phyloP scores from a whole-genome alignment of 805 yeast genomes.

The Sungouiozyma ichnusensis region DNA sequence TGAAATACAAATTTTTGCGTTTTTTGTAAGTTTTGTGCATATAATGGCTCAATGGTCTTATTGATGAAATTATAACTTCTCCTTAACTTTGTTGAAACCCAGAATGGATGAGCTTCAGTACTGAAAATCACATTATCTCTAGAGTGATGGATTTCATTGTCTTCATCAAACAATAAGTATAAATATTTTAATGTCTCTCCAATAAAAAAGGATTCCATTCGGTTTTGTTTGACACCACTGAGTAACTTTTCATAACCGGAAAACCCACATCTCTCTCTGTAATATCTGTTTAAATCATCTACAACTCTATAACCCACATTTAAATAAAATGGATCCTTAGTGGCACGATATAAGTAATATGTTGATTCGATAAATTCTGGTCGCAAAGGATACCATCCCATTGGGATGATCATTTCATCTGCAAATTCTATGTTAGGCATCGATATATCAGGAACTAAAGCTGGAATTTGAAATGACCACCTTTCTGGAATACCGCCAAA shows the following conservation, averaged over 20 bases:
- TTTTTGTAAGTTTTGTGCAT: conserved; percentile 9
- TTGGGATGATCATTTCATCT: conserved; percentile 15
- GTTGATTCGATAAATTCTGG: conserved; percentile 91
- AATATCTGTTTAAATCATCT: conserved; percentile 41
- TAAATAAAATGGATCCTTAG: conserved; percentile 74
- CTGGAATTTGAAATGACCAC: conserved; percentile 42
- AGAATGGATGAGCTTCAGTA: conserved; percentile 88
- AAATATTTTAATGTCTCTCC: conserved; percentile 82
- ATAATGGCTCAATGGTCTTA: conserved; percentile 13
- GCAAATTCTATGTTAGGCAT: neutral
- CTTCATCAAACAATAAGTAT: conserved; percentile 65
- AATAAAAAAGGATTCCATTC: conserved; percentile 87
- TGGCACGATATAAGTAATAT: conserved; percentile 71
- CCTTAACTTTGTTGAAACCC: conserved; percentile 41
- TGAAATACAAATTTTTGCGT: conserved; percentile 4
- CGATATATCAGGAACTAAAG: too few species aligned
- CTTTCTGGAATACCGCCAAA: conserved; percentile 83
- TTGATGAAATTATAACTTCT: conserved; percentile 18
- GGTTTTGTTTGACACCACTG: conserved; percentile 51
- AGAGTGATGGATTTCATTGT: conserved; percentile 41
- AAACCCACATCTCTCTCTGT: conserved; percentile 65
- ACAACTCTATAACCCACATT: conserved; percentile 63
- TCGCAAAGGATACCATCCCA: conserved; percentile 88
- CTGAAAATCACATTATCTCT: conserved; percentile 44
- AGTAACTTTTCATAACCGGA: conserved; percentile 63